A percentile compares a stretch with the other conserved stretches of the same genome.
Conservation (phyloP, 129 eudicot species). For the Scalesia atractyloides region DNA sequence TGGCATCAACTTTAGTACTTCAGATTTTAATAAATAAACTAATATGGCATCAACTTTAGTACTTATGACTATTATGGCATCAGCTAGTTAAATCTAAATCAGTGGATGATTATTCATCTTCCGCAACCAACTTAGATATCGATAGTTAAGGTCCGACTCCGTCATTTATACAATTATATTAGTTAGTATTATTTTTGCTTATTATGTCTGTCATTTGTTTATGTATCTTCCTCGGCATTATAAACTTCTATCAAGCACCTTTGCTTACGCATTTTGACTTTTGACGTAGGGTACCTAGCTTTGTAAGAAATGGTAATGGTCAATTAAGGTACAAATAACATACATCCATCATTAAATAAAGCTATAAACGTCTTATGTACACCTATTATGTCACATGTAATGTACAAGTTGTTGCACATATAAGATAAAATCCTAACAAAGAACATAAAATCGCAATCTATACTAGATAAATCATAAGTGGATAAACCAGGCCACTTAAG, state of each 20-base stretch:
- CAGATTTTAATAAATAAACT: too few species aligned
- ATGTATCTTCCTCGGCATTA: neutral
- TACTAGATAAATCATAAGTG: neutral
- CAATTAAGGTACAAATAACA: neutral
- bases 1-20: too few species aligned
- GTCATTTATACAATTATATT: neutral
- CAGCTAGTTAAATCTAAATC: too few species aligned
- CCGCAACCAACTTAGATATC: neutral
- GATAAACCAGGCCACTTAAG: neutral
- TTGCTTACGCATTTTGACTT: neutral
- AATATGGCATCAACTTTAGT: too few species aligned
- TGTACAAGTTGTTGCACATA: neutral
- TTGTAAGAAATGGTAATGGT: neutral
- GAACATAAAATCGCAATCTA: neutral
- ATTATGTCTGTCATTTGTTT: neutral
- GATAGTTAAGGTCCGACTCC: neutral
- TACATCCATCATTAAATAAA: neutral
- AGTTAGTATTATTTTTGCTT: neutral
- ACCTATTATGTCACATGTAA: neutral
- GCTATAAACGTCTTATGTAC: neutral
- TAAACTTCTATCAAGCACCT: neutral
- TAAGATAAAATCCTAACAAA: conserved; percentile 1
- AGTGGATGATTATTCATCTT: too few species aligned
- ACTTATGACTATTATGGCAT: too few species aligned
- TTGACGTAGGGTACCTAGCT: neutral